A percentile compares a stretch with the other conserved stretches of the same genome.
phyloP scores from a whole-genome alignment of 2,329 filamentous ascomycete species.

The Claviceps citrina region DNA sequence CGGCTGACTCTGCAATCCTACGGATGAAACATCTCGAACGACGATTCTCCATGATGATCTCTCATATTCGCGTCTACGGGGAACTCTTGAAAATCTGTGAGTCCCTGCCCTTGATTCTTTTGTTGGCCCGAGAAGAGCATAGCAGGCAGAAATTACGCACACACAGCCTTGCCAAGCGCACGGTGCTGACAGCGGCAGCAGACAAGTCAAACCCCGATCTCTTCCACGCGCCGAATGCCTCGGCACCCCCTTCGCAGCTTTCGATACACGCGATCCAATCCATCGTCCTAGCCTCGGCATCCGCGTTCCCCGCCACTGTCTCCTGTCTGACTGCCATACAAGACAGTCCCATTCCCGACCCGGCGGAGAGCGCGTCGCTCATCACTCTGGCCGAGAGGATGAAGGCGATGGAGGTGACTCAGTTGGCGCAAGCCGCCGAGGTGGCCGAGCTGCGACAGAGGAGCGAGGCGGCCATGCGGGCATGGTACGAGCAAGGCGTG shows the following conservation, averaged over 20 bases:
- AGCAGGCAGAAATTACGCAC: too few relatives aligned
- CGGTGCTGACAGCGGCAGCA: constrained; percentile 12
- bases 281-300: constrained; percentile 40
- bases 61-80: constrained; percentile 38
- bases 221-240: constrained; percentile 32
- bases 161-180: background rate
- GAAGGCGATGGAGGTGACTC: constrained; percentile 42
- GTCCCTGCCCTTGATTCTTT: constrained; percentile 15
- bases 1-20: constrained; percentile 26
- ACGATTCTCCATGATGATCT: constrained; percentile 34
- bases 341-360: constrained; percentile 41
- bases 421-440: constrained; percentile 45
- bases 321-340: constrained; percentile 42
- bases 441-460: constrained; percentile 46
- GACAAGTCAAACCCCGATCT: constrained; percentile 39
- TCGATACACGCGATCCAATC: constrained; percentile 35
- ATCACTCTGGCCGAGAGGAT: constrained; percentile 46
- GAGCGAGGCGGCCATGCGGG: constrained; percentile 46
- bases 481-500: constrained; percentile 62
- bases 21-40: constrained; percentile 37
- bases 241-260: constrained; percentile 36
- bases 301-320: constrained; percentile 38
- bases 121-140: too few relatives aligned
- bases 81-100: constrained; percentile 46
- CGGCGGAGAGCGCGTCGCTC: constrained; percentile 38